A percentile compares a stretch with the other conserved stretches of the same genome.
These are phyloP conservation scores for Grigorovia jiainica DNA, from an alignment of 805 yeast species.

Conservation along the genomic window DNA sequence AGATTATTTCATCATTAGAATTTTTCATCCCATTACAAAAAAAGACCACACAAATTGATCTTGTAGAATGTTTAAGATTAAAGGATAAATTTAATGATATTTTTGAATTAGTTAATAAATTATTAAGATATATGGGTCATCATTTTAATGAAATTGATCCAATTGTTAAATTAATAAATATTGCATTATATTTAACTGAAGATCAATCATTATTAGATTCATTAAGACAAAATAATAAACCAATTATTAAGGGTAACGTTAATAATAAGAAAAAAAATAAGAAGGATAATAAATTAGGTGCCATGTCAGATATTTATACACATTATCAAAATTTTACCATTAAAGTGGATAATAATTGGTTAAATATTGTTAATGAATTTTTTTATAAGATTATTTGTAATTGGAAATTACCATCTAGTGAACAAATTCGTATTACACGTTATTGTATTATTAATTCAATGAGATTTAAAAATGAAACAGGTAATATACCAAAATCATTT, in stretches of 20 bases:
- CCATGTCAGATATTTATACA: constrained; percentile 60
- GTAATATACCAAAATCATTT: constrained; percentile 21
- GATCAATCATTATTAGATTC: constrained; percentile 26
- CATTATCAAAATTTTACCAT: constrained; percentile 48
- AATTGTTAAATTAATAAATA: constrained; percentile 49
- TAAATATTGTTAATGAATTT: constrained; percentile 30
- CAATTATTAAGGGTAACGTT: constrained; percentile 2
- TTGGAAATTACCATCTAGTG: constrained; percentile 49
- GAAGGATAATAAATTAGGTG: constrained; percentile 36
- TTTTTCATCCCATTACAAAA: constrained; percentile 43
- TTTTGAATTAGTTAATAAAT: constrained; percentile 13
- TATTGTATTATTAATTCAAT: constrained; percentile 34
- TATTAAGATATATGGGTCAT: constrained; percentile 28
- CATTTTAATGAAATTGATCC: constrained; percentile 41
- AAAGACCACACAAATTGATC: constrained; percentile 33
- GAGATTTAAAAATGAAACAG: constrained; percentile 20
- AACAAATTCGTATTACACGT: constrained; percentile 48
- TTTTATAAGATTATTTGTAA: constrained; percentile 40
- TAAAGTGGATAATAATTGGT: constrained; percentile 33
- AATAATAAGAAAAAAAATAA: constrained; percentile 28
- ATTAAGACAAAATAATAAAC: constrained; percentile 10
- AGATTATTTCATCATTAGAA: constrained; percentile 48
- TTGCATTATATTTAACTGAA: constrained; percentile 36
- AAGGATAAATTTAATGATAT: constrained; percentile 17
- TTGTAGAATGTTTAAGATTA: constrained; percentile 27